Evolutionary conservation across 2,329 filamentous ascomycete genomes (phyloP).

Genomic region (Fusarium napiforme): DNA sequence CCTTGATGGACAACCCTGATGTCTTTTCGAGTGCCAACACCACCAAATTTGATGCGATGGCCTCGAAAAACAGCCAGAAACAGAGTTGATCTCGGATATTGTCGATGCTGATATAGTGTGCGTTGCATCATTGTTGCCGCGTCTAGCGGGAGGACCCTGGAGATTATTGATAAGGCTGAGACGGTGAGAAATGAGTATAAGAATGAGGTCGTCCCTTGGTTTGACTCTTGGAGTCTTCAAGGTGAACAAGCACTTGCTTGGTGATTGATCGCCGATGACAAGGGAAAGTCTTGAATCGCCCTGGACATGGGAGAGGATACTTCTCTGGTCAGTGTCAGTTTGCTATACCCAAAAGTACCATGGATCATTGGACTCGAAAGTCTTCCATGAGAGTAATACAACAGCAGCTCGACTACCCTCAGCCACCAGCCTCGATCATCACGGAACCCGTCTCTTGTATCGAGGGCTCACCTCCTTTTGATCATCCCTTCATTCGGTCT

Average conservation of each 20-base stretch:
- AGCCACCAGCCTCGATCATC: neutral
- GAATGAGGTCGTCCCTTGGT: slow-evolving; percentile 22
- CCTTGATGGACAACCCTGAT: slow-evolving; percentile 47
- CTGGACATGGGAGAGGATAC: neutral
- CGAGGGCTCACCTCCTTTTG: slow-evolving; percentile 8
- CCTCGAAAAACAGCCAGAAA: slow-evolving; percentile 9
- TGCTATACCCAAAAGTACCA: neutral
- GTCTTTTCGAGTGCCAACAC: slow-evolving; percentile 26
- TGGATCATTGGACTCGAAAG: neutral
- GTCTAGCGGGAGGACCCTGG: slow-evolving; percentile 4
- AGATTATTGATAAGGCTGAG: slow-evolving; percentile 14
- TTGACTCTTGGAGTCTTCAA: neutral
- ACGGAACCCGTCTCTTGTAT: neutral
- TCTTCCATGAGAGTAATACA: neutral
- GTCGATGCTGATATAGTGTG: slow-evolving; percentile 7
- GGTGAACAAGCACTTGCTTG: neutral
- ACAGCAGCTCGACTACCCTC: neutral
- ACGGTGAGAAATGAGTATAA: slow-evolving; percentile 28
- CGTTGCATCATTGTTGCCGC: slow-evolving; percentile 25
- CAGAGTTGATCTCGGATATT: neutral
- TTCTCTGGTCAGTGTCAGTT: neutral
- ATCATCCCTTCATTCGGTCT: neutral
- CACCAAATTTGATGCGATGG: slow-evolving; percentile 9
- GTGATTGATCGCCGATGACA: neutral
- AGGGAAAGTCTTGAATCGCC: neutral